phyloP scores from a whole-genome alignment of 495 filamentous ascomycete species.

The Haplographium delicatum region DNA sequence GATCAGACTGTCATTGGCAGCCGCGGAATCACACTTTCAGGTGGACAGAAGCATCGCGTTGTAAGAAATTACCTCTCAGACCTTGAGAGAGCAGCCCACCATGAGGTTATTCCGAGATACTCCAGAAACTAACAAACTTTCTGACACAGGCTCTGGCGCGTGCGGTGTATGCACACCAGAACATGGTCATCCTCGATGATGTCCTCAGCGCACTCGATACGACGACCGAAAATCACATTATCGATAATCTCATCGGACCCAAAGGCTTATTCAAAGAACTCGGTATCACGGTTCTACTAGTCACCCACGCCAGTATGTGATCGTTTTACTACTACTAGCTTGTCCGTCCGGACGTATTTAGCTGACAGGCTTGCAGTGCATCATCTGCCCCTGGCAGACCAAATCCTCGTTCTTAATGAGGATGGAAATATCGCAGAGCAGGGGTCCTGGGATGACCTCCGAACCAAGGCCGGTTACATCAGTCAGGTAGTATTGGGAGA shows the following conservation, averaged over 20 bases:
- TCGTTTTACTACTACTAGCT: too few species aligned
- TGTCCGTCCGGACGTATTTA: too few species aligned
- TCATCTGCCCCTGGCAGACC: neutral
- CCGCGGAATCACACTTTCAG: constrained; percentile 56
- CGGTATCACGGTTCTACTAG: constrained; percentile 28
- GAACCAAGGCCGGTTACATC: constrained; percentile 18
- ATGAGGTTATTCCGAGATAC: too few species aligned
- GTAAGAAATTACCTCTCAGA: constrained; percentile 23
- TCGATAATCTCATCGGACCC: constrained; percentile 28
- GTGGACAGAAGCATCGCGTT: constrained; percentile 58
- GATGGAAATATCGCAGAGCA: neutral
- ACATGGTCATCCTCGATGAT: constrained; percentile 32
- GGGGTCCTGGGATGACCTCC: constrained; percentile 34
- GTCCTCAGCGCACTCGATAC: constrained; percentile 32
- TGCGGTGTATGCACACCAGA: constrained; percentile 30
- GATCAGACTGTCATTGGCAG: constrained; percentile 55
- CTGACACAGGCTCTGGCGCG: constrained; percentile 39
- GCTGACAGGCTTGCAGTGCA: too few species aligned
- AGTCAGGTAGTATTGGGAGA: constrained; percentile 12
- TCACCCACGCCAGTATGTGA: constrained; percentile 30
- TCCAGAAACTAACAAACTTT: too few species aligned
- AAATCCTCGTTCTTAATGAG: neutral
- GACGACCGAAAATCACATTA: constrained; percentile 28
- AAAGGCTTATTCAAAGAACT: constrained; percentile 27
- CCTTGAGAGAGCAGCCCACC: neutral